Evolutionary conservation across 768 basidiomycete genomes (phyloP), one percentile per base, ranked within the genome.

Genomic region (Lentinus tigrinus): DNA sequence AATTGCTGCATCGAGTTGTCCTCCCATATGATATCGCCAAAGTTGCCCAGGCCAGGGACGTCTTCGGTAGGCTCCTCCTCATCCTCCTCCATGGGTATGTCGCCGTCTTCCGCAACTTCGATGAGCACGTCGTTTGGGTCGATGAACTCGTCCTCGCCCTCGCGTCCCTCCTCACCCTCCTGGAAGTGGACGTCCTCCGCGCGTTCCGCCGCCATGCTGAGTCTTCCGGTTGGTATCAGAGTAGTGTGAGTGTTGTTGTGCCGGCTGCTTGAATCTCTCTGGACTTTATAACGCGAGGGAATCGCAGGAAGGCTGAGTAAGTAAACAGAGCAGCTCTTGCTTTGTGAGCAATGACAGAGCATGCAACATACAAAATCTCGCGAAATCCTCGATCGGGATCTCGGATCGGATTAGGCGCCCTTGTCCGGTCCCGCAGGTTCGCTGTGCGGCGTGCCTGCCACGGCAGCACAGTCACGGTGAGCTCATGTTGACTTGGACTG

Each of bases 1-100:
- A 93, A 94, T 57, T 80, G 78, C 68, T 87, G 88, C 13, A 91
- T 76, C 11, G 86, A 85, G 67, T 85, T 89, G 69, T 85, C 83
- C 60, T 84, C 74, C 56, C 70, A 79, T 21, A 72, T 58, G 28
- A 70, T 62, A 46, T 67, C 70, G 9, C 56, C 63, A 21, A 70
- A 67, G 2, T n/a, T n/a, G n/a, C n/a, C n/a, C n/a, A n/a, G n/a
- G n/a, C n/a, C n/a, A n/a, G n/a, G n/a, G n/a, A n/a, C n/a, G n/a
- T n/a, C n/a, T n/a, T n/a, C n/a, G n/a, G n/a, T n/a, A n/a, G n/a
- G n/a, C n/a, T n/a, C 74, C 16, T 72, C 74, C 3, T 71, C 75
- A 13, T 85, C 88, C 8, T 85, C 87, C 46, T 89, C 89, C 85
- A 91, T 93, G 9, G 81, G 84, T 6, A 74, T 72, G 58, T 91